phyloP scores from a whole-genome alignment of 805 yeast genomes.

The Cyberlindnera petersonii region DNA sequence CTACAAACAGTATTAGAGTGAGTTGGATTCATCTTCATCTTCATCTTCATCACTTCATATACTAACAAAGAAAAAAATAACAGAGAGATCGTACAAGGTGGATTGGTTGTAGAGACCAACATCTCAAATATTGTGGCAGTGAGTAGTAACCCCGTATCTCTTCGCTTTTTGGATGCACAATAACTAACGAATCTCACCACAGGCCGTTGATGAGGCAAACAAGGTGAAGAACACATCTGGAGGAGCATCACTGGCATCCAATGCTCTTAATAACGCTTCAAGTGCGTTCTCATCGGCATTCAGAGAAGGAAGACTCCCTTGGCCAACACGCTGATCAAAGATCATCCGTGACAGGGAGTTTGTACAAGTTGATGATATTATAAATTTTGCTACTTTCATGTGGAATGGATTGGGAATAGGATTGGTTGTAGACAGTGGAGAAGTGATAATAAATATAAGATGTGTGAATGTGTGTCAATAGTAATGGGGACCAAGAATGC shows the following conservation, averaged over 20 bases:
- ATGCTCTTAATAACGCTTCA: constrained; percentile 31
- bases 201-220: constrained; percentile 62
- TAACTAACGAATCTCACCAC: too few relatives aligned
- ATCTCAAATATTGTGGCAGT: constrained; percentile 70
- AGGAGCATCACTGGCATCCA: constrained; percentile 22
- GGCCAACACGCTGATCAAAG: constrained; percentile 20
- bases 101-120: constrained; percentile 94
- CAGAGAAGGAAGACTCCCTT: constrained; percentile 27
- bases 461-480: too few relatives aligned
- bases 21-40: constrained; percentile 4
- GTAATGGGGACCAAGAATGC: too few relatives aligned
- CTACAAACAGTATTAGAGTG: constrained; percentile 77
- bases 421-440: not conserved
- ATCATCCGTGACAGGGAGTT: constrained; percentile 14
- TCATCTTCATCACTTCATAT: not conserved
- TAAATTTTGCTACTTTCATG: too few relatives aligned
- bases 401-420: not conserved
- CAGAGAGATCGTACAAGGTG: constrained; percentile 88
- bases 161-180: not conserved
- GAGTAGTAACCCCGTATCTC: constrained; percentile 9
- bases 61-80: not conserved
- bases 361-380: too few relatives aligned
- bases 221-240: constrained; percentile 15
- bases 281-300: constrained; percentile 26
- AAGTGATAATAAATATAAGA: not conserved